Evolutionary conservation across 106 monocot species (phyloP), one percentile per base, ranked within the genome.

Genomic region (Dendrobium catenatum): DNA sequence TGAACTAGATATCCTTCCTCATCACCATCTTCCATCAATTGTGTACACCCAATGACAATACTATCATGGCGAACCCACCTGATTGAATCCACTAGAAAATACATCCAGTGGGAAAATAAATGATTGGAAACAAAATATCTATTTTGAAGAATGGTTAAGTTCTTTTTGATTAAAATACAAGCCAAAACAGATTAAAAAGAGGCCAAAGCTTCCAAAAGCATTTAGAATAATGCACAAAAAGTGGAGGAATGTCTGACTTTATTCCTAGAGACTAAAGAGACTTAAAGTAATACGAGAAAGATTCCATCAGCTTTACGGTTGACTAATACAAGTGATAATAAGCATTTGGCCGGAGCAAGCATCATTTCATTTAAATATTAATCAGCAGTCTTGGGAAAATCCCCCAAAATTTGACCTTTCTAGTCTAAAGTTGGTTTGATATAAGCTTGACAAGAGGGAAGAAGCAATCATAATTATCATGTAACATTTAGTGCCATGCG

Each of bases 1-100:
- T 94, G 92, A 83, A 98, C 75, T 46, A 93, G 64, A 77, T 94
- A 98, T 46, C 88, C 89, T 66, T 89, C 89, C 77, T 97, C 96
- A 9, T 86, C 81, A 82, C 79, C 83, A 82, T 90, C 86, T 79
- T 90, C 89, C 85, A 83, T 86, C 42, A 91, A 85, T 58, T 88
- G 89, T 84, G 84, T 20, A 77, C 89, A 94, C 44, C 94, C 94
- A 78, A 98, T 31, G 82, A 98, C 78, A 73, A 98, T 93, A 84
- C 84, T 90, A 83, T 89, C 87, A 78, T 87, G 79, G 22, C 88
- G 86, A 42, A 94, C 79, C 97, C 97, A 98, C 72, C 88, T 86
- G 46, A 98, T 80, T 51, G 92, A 88, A 86, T 98, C 97, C 83
- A 98, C 97, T 95, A 81, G 41, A 26, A 74, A 73, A 79, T 56